Evolutionary conservation across 371 early-diverging fungal genomes (phyloP).

Genomic region (Rhizopus delemar): DNA sequence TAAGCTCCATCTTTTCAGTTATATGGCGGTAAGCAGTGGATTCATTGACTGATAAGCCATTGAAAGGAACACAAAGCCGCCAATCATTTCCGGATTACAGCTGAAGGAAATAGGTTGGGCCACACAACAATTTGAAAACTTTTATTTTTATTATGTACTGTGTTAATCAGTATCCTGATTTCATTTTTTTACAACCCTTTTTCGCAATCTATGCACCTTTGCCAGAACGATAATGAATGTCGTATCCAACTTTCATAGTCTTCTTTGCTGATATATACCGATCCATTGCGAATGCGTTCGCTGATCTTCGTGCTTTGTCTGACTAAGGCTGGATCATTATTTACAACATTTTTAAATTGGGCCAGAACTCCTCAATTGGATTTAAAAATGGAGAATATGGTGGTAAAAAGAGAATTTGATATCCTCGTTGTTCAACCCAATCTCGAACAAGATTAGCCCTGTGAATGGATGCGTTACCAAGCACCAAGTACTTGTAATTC

Average conservation of each 20-base stretch:
- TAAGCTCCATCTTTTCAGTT: too few relatives aligned
- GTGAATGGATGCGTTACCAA: constrained; percentile 12
- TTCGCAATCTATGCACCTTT: constrained; percentile 12
- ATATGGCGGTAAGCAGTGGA: too few relatives aligned
- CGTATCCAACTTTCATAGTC: constrained; percentile 10
- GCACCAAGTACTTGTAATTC: constrained; percentile 13
- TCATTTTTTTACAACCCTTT: constrained; percentile 12
- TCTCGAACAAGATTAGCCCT: neutral
- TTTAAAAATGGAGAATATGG: constrained; percentile 25
- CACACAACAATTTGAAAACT: neutral
- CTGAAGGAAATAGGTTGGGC: constrained; percentile 10
- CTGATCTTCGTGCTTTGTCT: constrained; percentile 12
- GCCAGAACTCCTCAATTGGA: constrained; percentile 29
- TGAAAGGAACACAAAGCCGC: too few relatives aligned
- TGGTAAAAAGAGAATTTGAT: constrained; percentile 11
- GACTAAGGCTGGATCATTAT: constrained; percentile 8
- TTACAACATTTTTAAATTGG: constrained; percentile 20
- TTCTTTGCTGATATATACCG: constrained; percentile 8
- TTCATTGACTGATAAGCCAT: too few relatives aligned
- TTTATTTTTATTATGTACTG: constrained; percentile 1
- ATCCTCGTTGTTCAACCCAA: constrained; percentile 4
- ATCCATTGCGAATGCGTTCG: constrained; percentile 7
- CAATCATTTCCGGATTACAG: too few relatives aligned
- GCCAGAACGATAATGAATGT: constrained; percentile 8
- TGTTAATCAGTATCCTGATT: neutral